Base-by-base conservation (phyloP, 306 rosid genomes). In the Crotalaria pallida region DNA sequence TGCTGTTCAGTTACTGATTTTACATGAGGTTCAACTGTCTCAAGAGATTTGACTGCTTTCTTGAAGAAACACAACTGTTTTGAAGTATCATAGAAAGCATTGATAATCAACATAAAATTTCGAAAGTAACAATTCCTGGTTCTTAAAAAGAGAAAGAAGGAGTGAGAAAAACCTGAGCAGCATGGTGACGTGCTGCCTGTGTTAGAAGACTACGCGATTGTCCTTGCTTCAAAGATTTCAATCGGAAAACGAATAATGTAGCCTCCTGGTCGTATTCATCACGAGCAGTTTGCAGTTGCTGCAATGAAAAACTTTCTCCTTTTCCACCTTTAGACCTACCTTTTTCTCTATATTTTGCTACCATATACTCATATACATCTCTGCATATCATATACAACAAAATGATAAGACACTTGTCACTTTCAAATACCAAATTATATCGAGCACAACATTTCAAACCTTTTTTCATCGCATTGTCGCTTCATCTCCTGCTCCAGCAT, bases 151-250 rank as follows among this genome's bases (percentile, higher is more conserved):
- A 53, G 53, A 49, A 8, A 58, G 31, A 16, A 60, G 53, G 76
- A 66, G 45, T 58, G 57, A 23, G 51, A 38, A 67, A 61, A 82
- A 95, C 99, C 96, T 95, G 99, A 87, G 97, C 89, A 77, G 99
- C 96, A 77, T 95, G 96, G 77, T 95, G 99, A 44, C 97, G 99
- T 48, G 99, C 96, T 48, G 97, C 99, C 87, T 95, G 99, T 23
- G 99, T 91, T 59, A 95, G 96, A 82, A 95, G 96, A 72, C 99
- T 95, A 36, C 92, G 91, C 1, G 96, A 83, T 74, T 95, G 99
- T 56, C 97, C 99, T 89, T 89, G 99, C 86, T 89, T 95, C 72
- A 95, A 80, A 77, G 99, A 95, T 86, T 95, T 91, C 83, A 89
- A 82, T 65, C 99, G 95, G 86, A 95, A 91, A 80, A 95, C 89